A percentile compares a stretch with the other conserved stretches of the same genome.
Evolutionary conservation across 495 filamentous ascomycete genomes (phyloP).

Genomic region (Trichoderma erinaceum): DNA sequence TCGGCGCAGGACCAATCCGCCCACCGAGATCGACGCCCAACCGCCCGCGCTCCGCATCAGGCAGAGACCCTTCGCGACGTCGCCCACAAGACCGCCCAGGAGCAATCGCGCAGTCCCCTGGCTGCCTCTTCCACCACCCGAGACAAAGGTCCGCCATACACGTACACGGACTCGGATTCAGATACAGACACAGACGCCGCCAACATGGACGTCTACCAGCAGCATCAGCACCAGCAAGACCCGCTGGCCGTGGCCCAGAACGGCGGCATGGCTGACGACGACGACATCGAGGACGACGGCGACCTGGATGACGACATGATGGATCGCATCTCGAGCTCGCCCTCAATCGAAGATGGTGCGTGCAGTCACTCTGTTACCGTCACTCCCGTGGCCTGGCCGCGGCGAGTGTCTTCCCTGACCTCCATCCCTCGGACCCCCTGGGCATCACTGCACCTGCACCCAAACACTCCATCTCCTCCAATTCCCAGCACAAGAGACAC

Average conservation of each 20-base stretch:
- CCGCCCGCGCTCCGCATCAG: slow-evolving; percentile 67
- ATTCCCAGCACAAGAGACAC: slow-evolving; percentile 28
- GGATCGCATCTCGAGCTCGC: slow-evolving; percentile 97
- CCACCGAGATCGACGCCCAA: slow-evolving; percentile 39
- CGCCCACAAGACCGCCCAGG: slow-evolving; percentile 58
- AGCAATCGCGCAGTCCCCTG: slow-evolving; percentile 51
- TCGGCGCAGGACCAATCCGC: slow-evolving; percentile 60
- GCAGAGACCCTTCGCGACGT: slow-evolving; percentile 74
- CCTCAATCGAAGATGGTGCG: slow-evolving; percentile 98
- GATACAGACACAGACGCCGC: slow-evolving; percentile 32
- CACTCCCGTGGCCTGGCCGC: slow-evolving; percentile 30
- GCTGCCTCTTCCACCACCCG: background rate
- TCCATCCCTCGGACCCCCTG: slow-evolving; percentile 21
- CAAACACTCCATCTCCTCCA: slow-evolving; percentile 35
- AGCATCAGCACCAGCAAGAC: slow-evolving; percentile 44
- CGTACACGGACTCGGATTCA: slow-evolving; percentile 19
- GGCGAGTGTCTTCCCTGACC: slow-evolving; percentile 35
- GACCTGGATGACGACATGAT: slow-evolving; percentile 83
- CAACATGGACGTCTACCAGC: slow-evolving; percentile 16
- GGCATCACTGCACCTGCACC: slow-evolving; percentile 24
- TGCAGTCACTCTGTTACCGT: slow-evolving; percentile 30
- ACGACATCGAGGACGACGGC: slow-evolving; percentile 70
- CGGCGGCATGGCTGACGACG: slow-evolving; percentile 46
- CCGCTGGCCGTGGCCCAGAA: slow-evolving; percentile 50
- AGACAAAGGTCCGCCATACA: slow-evolving; percentile 33